Evolutionary conservation across 352 stramenopile species (phyloP), one percentile per base, ranked within the genome.

Genomic region (Phytophthora lateralis): DNA sequence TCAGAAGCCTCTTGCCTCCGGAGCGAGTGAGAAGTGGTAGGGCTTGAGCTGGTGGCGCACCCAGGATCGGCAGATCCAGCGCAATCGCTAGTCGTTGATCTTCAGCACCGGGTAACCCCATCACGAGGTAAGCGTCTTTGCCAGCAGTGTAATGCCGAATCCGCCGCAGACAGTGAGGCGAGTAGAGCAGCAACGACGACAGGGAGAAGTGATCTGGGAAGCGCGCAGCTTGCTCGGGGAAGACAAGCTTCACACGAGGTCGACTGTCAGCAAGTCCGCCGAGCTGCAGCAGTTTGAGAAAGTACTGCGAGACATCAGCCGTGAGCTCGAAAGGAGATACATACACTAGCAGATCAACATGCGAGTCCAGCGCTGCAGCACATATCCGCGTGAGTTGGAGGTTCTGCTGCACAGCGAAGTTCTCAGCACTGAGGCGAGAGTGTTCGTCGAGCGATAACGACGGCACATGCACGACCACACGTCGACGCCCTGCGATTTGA

Each of bases 321-420:
- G 83, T 79, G 15, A 97, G 75, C 46, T 93, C 77, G 53, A 94
- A 94, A 12, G 90, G 88, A 29, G 78, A 75, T 6, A 97, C 81
- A 58, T 97, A 97, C n/a, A 97, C 69, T 12, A 97, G 60, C 18
- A 97, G 63, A 29, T 97, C 82, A 21, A 97, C 86, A 49, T 89
- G 79, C 12, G 69, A 51, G 54, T 96, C 89, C 29, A 84, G 43
- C 26, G 91, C 51, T n/a, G 51, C 71, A 38, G 73, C 87, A 29
- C 84, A 88, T 45, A 97, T 62, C 7, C 86, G 73, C 7, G 83
- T 79, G 26, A 96, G 78, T 60, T 96, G 88, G 10, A 96, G 70
- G 58, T 96, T 97, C 55, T 97, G 81, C 44, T 82, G 63, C 27
- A 92, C 71, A 0, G 69, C 65, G 29, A 96, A 89, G 43, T 93